Percentiles rank a stretch among this genome's conserved stretches.
phyloP scores from a whole-genome alignment of 1,284 basidiomycete genomes.

The Termitomyces sp. region DNA sequence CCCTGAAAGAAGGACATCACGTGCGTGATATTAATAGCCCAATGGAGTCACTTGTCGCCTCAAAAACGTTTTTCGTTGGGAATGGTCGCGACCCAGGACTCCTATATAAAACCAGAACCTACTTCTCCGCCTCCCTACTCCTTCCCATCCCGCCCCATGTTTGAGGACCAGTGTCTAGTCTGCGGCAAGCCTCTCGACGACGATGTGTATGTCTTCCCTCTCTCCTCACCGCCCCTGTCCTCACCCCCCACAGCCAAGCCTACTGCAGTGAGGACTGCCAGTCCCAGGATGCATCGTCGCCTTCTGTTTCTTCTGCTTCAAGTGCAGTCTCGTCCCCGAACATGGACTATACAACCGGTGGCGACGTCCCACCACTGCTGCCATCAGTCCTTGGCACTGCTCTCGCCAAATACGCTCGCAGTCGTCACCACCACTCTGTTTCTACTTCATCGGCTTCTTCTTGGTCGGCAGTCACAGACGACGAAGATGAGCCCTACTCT shows the following conservation, averaged over 20 bases:
- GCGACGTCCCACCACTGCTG: constrained; percentile 55
- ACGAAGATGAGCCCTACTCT: constrained; percentile 45
- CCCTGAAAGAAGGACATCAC: constrained; percentile 17
- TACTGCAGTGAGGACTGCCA: constrained; percentile 76
- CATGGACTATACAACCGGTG: constrained; percentile 43
- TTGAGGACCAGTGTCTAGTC: constrained; percentile 68
- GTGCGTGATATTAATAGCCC: constrained; percentile 18
- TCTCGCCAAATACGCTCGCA: constrained; percentile 34
- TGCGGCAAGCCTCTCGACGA: constrained; percentile 58
- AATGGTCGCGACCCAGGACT: constrained; percentile 27
- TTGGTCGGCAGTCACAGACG: constrained; percentile 55
- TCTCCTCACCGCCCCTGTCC: constrained; percentile 17
- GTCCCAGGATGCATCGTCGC: constrained; percentile 55
- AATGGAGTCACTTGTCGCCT: constrained; percentile 29
- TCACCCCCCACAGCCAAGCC: constrained; percentile 43
- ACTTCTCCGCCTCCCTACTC: constrained; percentile 12
- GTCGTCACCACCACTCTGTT: constrained; percentile 43
- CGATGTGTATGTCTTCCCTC: constrained; percentile 47
- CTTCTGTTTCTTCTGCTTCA: constrained; percentile 62
- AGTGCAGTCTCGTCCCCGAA: constrained; percentile 65
- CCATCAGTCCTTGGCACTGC: constrained; percentile 52
- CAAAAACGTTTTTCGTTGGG: constrained; percentile 26
- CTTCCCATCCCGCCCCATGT: constrained; percentile 41
- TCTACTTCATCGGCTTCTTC: constrained; percentile 55
- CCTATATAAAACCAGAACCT: constrained; percentile 28